Conservation (phyloP, 371 early-diverging fungal genomes). For the Rhizopus microsporus region DNA sequence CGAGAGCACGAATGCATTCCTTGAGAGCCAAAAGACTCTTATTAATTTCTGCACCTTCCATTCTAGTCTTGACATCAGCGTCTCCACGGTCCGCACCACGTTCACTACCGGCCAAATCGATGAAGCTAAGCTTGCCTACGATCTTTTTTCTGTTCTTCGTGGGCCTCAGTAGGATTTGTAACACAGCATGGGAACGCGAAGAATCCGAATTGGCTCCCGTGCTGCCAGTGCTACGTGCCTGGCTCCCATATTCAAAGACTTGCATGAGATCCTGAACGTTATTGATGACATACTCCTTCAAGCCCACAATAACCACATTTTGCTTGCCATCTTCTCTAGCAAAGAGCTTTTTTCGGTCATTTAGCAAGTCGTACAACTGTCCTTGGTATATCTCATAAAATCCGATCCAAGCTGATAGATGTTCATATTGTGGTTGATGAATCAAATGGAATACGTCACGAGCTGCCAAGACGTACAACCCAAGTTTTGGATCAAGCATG, state of each 20-base stretch:
- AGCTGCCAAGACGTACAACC: constrained; percentile 92
- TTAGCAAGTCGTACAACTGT: constrained; percentile 92
- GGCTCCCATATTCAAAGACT: constrained; percentile 92
- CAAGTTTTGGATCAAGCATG: constrained; percentile 87
- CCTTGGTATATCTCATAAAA: constrained; percentile 98
- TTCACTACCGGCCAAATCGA: constrained; percentile 94
- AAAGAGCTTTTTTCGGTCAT: constrained; percentile 84
- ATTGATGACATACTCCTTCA: constrained; percentile 83
- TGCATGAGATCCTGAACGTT: constrained; percentile 85
- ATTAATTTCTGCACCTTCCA: constrained; percentile 99
- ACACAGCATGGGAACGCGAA: constrained; percentile 90
- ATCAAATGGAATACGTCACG: constrained; percentile 84
- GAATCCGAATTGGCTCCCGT: constrained; percentile 83
- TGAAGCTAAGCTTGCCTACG: constrained; percentile 76
- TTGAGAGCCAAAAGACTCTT: constrained; percentile 97
- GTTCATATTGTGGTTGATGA: constrained; percentile 71
- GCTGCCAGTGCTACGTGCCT: constrained; percentile 86
- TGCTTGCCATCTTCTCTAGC: constrained; percentile 96
- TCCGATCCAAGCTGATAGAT: constrained; percentile 81
- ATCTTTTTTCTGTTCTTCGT: constrained; percentile 56
- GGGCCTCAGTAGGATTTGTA: constrained; percentile 78
- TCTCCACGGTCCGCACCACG: constrained; percentile 96
- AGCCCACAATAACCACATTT: constrained; percentile 87
- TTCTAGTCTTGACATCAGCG: constrained; percentile 84
- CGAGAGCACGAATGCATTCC: constrained; percentile 98